Conservation (phyloP, 768 basidiomycete species). For the Leccinellum luteum region DNA sequence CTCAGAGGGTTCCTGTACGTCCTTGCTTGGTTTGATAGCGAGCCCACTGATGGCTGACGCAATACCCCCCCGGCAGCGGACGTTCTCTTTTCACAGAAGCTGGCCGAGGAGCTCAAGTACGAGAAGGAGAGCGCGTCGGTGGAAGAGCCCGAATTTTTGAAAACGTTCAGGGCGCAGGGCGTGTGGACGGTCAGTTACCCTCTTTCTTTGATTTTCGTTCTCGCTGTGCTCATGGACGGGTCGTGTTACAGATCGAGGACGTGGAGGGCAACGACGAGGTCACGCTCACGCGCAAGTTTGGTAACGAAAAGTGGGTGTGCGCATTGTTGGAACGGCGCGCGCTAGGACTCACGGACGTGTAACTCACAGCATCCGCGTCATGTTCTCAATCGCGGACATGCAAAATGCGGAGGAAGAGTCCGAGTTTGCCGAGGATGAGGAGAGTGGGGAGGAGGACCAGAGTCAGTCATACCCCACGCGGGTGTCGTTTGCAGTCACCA, state of each 20-base stretch:
- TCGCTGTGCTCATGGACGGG: background rate
- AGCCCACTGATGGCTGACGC: background rate
- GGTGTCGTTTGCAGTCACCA: constrained; percentile 79
- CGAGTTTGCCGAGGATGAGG: constrained; percentile 31
- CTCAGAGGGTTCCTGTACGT: constrained; percentile 45
- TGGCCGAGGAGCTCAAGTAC: constrained; percentile 81
- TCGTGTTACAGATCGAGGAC: constrained; percentile 61
- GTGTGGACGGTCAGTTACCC: constrained; percentile 68
- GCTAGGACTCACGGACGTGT: background rate
- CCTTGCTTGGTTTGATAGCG: background rate
- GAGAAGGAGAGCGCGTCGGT: constrained; percentile 60
- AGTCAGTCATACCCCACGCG: constrained; percentile 66
- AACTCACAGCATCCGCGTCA: constrained; percentile 56
- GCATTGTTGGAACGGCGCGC: no score
- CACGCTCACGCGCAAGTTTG: constrained; percentile 75
- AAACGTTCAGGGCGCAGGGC: constrained; percentile 66
- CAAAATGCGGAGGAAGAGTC: constrained; percentile 21
- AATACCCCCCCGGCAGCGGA: constrained; percentile 49
- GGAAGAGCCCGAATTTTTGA: constrained; percentile 72
- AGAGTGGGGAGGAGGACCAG: constrained; percentile 27
- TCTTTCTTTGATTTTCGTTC: no score
- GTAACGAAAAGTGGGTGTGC: constrained; percentile 79
- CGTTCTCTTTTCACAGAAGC: constrained; percentile 67
- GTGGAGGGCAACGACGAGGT: constrained; percentile 77
- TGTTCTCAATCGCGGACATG: constrained; percentile 2